phyloP scores from a whole-genome alignment of 371 early-diverging fungal species.

The Fennellomyces sp. region DNA sequence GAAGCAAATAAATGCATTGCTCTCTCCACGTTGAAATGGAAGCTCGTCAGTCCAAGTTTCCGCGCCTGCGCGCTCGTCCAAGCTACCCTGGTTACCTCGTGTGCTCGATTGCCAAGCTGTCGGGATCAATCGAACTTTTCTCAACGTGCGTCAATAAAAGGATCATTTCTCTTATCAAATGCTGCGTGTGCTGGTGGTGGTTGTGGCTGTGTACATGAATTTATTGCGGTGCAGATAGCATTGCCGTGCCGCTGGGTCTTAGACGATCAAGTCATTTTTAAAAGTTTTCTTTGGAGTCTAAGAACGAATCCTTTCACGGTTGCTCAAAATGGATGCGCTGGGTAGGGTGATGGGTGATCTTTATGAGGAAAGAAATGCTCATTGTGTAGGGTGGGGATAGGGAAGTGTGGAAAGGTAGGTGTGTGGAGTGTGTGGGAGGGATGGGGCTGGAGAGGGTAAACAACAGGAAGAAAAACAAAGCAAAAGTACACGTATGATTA shows the following conservation, averaged over 20 bases:
- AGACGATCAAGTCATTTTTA: background rate
- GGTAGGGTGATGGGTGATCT: background rate
- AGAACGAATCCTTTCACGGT: background rate
- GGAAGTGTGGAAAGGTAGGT: background rate
- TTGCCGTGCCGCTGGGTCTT: no score
- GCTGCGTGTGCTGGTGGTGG: background rate
- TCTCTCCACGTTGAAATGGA: constrained; percentile 7
- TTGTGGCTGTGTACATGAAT: background rate
- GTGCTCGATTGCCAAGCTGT: background rate
- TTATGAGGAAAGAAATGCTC: constrained; percentile 11
- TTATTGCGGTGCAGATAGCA: background rate
- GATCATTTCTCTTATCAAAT: no score
- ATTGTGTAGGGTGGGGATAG: constrained; percentile 3
- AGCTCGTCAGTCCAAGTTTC: constrained; percentile 5
- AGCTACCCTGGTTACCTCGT: background rate
- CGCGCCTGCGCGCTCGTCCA: no score
- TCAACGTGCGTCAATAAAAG: constrained; percentile 4
- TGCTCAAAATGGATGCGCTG: background rate
- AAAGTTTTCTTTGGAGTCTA: no score
- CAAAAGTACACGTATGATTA: constrained; percentile 19
- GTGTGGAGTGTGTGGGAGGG: background rate
- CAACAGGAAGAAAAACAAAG: constrained; percentile 4
- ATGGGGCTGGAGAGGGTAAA: background rate
- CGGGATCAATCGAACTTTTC: background rate
- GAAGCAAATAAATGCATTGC: constrained; percentile 32